phyloP scores from a whole-genome alignment of 371 early-diverging fungal species.

The Capillidium rhysosporum region DNA sequence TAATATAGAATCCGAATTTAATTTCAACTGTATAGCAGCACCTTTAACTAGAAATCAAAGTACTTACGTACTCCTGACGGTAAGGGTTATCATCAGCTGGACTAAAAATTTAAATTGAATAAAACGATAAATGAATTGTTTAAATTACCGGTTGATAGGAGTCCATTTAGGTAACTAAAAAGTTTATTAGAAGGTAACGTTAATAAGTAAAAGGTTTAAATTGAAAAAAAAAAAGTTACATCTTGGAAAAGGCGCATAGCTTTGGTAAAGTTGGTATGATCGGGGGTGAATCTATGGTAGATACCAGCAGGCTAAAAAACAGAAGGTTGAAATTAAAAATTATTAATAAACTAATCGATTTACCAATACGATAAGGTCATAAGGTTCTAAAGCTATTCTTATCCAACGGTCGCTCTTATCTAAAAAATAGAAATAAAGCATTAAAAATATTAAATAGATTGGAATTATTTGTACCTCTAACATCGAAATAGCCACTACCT shows the following conservation, averaged over 20 bases:
- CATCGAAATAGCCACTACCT: conserved; percentile 82
- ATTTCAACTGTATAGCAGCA: no score
- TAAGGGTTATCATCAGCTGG: conserved; percentile 18
- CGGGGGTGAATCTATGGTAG: conserved; percentile 88
- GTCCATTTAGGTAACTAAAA: conserved; percentile 69
- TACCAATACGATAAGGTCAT: conserved; percentile 78
- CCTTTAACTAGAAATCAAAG: conserved; percentile 11
- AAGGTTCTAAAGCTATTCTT: conserved; percentile 48
- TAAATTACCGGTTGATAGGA: conserved; percentile 60
- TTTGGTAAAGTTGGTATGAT: conserved; percentile 62
- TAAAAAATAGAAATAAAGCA: conserved; percentile 9
- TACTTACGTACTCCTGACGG: conserved; percentile 16
- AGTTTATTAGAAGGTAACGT: neutral
- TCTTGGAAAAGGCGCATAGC: conserved; percentile 89
- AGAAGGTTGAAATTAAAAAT: neutral
- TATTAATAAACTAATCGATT: conserved; percentile 5
- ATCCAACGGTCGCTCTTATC: conserved; percentile 71
- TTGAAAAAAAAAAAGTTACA: conserved; percentile 5
- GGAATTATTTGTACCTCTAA: conserved; percentile 22
- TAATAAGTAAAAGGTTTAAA: neutral
- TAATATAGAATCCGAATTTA: no score
- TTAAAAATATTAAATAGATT: neutral
- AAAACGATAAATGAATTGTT: neutral
- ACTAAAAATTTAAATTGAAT: conserved; percentile 7
- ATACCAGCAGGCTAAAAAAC: conserved; percentile 67